These are phyloP conservation scores for Phytophthora fragariaefolia DNA, from an alignment of 352 stramenopile genomes.

Conservation along the genomic window DNA sequence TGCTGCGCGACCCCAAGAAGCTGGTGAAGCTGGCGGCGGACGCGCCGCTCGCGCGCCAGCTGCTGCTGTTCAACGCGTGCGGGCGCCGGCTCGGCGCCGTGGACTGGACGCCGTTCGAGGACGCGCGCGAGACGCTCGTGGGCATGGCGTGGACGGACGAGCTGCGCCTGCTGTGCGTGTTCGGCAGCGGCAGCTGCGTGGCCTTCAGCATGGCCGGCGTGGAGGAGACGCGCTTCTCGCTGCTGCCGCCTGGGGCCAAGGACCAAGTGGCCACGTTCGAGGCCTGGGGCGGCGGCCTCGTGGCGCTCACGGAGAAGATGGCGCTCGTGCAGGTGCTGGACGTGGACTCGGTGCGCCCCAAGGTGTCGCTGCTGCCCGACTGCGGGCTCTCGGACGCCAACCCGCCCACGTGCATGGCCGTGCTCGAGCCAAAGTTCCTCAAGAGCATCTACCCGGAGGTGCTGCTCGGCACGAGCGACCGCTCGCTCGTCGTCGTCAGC, in stretches of 20 bases:
- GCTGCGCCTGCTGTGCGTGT: conserved; percentile 80
- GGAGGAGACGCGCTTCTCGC: conserved; percentile 73
- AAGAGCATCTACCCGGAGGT: conserved; percentile 93
- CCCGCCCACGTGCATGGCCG: conserved; percentile 90
- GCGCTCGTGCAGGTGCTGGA: conserved; percentile 83
- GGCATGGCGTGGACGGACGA: conserved; percentile 86
- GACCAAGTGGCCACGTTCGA: conserved; percentile 85
- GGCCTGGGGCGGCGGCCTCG: conserved; percentile 75
- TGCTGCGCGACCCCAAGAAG: conserved; percentile 81
- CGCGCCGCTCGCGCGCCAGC: conserved; percentile 52
- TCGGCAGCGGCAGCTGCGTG: conserved; percentile 74
- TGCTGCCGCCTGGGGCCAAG: conserved; percentile 67
- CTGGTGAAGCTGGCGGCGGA: conserved; percentile 70
- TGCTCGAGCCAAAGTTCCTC: conserved; percentile 92
- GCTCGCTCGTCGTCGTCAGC: conserved; percentile 88
- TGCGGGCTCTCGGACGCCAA: conserved; percentile 76
- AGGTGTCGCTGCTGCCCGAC: conserved; percentile 76
- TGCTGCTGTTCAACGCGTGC: conserved; percentile 83
- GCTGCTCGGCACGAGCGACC: conserved; percentile 92
- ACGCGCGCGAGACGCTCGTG: conserved; percentile 72
- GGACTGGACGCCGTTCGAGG: conserved; percentile 74
- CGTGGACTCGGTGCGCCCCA: conserved; percentile 79
- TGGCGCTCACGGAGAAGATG: conserved; percentile 85
- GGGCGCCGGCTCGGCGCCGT: conserved; percentile 65
- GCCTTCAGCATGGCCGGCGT: conserved; percentile 77